A percentile compares a stretch with the other conserved stretches of the same genome.
phyloP scores from a whole-genome alignment of 2,329 filamentous ascomycete species.

The Aureobasidium musti region DNA sequence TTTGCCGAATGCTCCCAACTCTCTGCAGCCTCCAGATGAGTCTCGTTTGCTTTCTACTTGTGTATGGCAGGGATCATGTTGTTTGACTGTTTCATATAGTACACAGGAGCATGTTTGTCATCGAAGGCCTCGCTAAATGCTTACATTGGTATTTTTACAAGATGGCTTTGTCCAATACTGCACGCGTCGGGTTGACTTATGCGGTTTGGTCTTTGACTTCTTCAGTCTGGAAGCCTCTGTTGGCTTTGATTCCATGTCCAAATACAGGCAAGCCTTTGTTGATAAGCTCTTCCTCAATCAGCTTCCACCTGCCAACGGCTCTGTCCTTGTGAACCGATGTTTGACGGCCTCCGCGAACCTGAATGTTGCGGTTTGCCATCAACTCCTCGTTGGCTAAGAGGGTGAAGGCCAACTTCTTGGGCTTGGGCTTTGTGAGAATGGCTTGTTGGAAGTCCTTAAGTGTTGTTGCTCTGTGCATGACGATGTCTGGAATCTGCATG shows the following conservation, averaged over 20 bases:
- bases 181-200: background rate
- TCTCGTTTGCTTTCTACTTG: background rate
- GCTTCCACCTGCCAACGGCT: slow-evolving; percentile 73
- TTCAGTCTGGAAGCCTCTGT: slow-evolving; percentile 7
- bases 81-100: background rate
- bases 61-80: background rate
- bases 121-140: background rate
- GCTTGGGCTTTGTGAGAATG: slow-evolving; percentile 44
- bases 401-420: slow-evolving; percentile 62
- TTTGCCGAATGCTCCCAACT: background rate
- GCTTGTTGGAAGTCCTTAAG: slow-evolving; percentile 44
- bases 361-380: slow-evolving; percentile 66
- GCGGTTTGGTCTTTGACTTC: background rate
- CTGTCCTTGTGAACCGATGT: slow-evolving; percentile 73
- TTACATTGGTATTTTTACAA: slow-evolving; percentile 21
- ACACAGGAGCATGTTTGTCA: background rate
- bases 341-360: slow-evolving; percentile 63
- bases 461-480: slow-evolving; percentile 51
- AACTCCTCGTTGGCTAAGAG: slow-evolving; percentile 55
- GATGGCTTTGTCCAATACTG: background rate
- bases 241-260: slow-evolving; percentile 40
- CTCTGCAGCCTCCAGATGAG: background rate
- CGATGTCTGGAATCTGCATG: slow-evolving; percentile 69
- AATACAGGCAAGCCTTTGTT: slow-evolving; percentile 62
- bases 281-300: slow-evolving; percentile 70